Base-by-base conservation (phyloP, 2,329 filamentous ascomycete species). In the Sphaceloma murrayae region DNA sequence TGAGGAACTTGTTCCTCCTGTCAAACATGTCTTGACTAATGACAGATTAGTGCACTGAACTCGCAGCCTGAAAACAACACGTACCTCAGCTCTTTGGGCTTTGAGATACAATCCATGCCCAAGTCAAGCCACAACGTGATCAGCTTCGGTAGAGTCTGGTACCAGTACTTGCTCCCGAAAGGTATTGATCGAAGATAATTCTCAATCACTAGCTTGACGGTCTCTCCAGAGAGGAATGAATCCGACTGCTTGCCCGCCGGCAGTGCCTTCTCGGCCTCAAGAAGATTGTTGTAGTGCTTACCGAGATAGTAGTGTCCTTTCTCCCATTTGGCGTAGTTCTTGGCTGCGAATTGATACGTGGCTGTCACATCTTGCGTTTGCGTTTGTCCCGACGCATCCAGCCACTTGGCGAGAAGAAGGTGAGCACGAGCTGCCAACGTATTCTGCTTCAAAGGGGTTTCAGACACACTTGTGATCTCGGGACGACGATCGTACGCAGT, bases 301-400 rank as follows among this genome's bases (percentile, higher is more conserved):
- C 91, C 91, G 7, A 99, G 74, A 60, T 95, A 94, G 61, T 96
- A 98, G 59, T 96, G 89, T 0, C 86, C 88, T 62, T 95, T 96
- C 59, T 98, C 91, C 88, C 89, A 98, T 42, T 77, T 77, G 4
- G 70, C 66, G 50, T 61, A 67, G 2, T 76, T 78, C 57, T 75
- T 79, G n/a, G 83, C 77, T 1, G 88, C 88, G 52, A 82, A 76
- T 50, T 87, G 81, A 55, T 95, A 98, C 57, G 85, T 85, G 44
- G 79, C 74, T 34, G 85, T 78, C 51, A 96, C 74, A 3, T 84
- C 78, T 33, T 78, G 74, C 3, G 85, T 84, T 56, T 94, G 84
- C 1, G 87, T 94, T 61, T 96, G 89, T 4, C 91, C 91, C n/a
- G 89, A 85, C 46, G 75, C 80, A 58, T 96, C 93, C 19, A 95